These are phyloP conservation scores for Cronartium ribicola DNA, from an alignment of 1,284 basidiomycete genomes.

Conservation along the genomic window DNA sequence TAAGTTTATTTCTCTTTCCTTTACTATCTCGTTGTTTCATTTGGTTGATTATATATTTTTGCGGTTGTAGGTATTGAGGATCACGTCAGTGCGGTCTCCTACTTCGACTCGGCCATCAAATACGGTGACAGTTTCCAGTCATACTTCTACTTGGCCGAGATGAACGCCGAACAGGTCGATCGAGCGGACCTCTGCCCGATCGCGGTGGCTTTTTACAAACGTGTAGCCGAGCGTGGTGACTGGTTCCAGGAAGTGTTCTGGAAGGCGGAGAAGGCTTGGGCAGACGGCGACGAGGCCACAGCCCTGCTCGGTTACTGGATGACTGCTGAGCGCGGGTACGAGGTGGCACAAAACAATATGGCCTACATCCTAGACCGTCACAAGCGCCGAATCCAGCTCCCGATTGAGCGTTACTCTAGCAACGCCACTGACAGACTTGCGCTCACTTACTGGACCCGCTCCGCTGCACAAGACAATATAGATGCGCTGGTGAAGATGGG, in stretches of 20 bases:
- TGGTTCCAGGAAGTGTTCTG: slow-evolving; percentile 80
- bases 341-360: slow-evolving; percentile 91
- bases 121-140: slow-evolving; percentile 85
- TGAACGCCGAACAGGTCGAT: slow-evolving; percentile 61
- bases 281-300: slow-evolving; percentile 61
- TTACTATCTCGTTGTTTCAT: not conserved
- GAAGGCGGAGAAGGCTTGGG: slow-evolving; percentile 77
- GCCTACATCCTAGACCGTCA: slow-evolving; percentile 90
- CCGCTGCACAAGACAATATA: slow-evolving; percentile 85
- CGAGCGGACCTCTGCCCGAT: slow-evolving; percentile 68
- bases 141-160: slow-evolving; percentile 80
- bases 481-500: slow-evolving; percentile 85
- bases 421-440: slow-evolving; percentile 73
- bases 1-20: slow-evolving; percentile 53
- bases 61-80: slow-evolving; percentile 25
- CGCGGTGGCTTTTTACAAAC: slow-evolving; percentile 82
- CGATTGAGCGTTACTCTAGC: slow-evolving; percentile 42
- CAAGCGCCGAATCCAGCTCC: slow-evolving; percentile 64
- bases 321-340: slow-evolving; percentile 84
- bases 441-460: slow-evolving; percentile 87
- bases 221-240: slow-evolving; percentile 76
- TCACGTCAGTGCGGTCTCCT: slow-evolving; percentile 60
- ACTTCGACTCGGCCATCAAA: slow-evolving; percentile 75
- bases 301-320: slow-evolving; percentile 91
- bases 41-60: slow-evolving; percentile 43